Evolutionary conservation across 2,329 filamentous ascomycete species (phyloP).

Genomic region (Emergomyces pasteurianus): DNA sequence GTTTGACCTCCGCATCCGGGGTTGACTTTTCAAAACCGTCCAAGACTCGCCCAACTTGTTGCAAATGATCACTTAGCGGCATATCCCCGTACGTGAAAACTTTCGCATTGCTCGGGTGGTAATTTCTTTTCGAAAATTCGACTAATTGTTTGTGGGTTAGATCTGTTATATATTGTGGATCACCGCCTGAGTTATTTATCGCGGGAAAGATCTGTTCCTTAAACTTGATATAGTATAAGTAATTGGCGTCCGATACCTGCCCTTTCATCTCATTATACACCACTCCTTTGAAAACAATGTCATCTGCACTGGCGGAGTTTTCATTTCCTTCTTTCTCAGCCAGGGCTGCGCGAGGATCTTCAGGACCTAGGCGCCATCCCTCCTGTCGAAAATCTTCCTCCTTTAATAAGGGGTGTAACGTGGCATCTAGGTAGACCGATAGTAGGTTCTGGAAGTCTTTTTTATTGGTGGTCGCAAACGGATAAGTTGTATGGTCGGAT

Average conservation of each 20-base stretch:
- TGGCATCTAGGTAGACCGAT: constrained; percentile 93
- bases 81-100: constrained; percentile 93
- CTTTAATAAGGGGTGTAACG: constrained; percentile 78
- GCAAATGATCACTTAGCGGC: constrained; percentile 67
- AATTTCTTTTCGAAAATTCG: constrained; percentile 82
- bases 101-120: constrained; percentile 95
- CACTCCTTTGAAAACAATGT: constrained; percentile 81
- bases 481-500: constrained; percentile 92
- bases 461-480: constrained; percentile 90
- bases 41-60: constrained; percentile 65
- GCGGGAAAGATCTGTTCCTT: constrained; percentile 89
- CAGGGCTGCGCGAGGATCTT: constrained; percentile 58
- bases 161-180: constrained; percentile 92
- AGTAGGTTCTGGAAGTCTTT: constrained; percentile 94
- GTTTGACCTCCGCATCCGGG: constrained; percentile 61
- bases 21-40: constrained; percentile 58
- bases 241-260: constrained; percentile 94
- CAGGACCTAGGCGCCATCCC: constrained; percentile 89
- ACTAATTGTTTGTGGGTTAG: constrained; percentile 82
- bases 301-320: constrained; percentile 16
- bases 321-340: constrained; percentile 27
- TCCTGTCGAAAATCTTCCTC: constrained; percentile 90
- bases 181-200: constrained; percentile 92
- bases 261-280: constrained; percentile 99
- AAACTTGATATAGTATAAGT: constrained; percentile 90